Percentiles rank a stretch among this genome's conserved stretches.
phyloP scores from a whole-genome alignment of 768 basidiomycete genomes.

The Mrakia hoshinonis region DNA sequence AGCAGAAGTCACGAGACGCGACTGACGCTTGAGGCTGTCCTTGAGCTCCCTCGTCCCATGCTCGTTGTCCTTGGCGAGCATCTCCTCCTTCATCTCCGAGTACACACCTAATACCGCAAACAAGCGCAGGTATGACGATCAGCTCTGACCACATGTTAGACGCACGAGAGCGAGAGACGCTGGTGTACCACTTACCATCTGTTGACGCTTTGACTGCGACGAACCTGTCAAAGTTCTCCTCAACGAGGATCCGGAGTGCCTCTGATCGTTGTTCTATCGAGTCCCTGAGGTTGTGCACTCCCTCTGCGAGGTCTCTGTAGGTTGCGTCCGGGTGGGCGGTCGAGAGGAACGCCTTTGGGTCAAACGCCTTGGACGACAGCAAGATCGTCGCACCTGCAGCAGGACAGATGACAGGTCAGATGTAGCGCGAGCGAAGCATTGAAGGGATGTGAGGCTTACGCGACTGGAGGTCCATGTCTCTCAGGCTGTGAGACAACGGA shows the following conservation, averaged over 20 bases:
- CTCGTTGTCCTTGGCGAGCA: conserved; percentile 65
- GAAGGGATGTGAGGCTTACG: background rate
- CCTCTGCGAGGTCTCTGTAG: conserved; percentile 77
- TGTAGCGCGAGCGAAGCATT: background rate
- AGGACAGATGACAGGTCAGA: too few species aligned
- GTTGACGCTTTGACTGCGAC: conserved; percentile 94
- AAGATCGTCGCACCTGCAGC: conserved; percentile 64
- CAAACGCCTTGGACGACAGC: conserved; percentile 87
- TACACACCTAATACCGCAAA: conserved; percentile 56
- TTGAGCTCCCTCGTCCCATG: conserved; percentile 73
- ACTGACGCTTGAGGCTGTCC: conserved; percentile 74
- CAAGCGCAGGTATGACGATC: background rate
- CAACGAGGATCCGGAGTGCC: conserved; percentile 87
- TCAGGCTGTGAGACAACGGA: conserved; percentile 9
- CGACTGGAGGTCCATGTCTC: conserved; percentile 22
- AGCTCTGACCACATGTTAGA: background rate
- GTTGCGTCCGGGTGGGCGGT: conserved; percentile 89
- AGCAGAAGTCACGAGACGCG: background rate
- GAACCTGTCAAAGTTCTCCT: conserved; percentile 96
- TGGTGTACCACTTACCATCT: too few species aligned
- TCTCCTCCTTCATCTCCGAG: conserved; percentile 83
- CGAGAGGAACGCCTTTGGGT: conserved; percentile 87
- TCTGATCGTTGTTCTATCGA: conserved; percentile 86
- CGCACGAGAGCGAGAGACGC: conserved; percentile 14
- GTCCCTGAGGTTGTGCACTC: conserved; percentile 61